A percentile compares a stretch with the other conserved stretches of the same genome.
Conservation (phyloP, 305 asterid genomes). For the Fraxinus paxiana region DNA sequence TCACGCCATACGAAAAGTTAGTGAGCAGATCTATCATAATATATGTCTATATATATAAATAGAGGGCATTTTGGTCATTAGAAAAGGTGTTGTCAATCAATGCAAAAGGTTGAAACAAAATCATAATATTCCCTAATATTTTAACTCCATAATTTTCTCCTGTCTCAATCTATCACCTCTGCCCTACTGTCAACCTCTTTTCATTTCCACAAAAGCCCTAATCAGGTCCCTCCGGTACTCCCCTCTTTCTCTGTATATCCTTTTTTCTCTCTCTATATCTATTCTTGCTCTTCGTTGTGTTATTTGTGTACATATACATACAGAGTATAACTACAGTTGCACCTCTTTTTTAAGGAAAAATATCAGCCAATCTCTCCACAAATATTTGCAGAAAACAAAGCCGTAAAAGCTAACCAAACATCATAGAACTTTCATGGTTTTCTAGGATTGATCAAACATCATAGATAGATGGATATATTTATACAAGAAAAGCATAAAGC, state of each 20-base stretch:
- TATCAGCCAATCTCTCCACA: conserved; percentile 33
- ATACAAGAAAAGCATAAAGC: neutral
- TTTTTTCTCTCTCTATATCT: neutral
- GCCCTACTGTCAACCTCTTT: conserved; percentile 37
- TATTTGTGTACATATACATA: neutral
- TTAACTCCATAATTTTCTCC: conserved; percentile 23
- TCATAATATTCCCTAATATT: conserved; percentile 45
- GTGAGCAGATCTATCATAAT: no score
- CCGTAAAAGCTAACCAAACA: conserved; percentile 38
- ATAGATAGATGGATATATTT: neutral
- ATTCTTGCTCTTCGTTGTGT: neutral
- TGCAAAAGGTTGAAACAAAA: conserved; percentile 46
- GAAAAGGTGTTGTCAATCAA: conserved; percentile 56
- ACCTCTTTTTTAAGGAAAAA: conserved; percentile 38
- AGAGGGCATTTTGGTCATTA: conserved; percentile 39
- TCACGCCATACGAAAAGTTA: neutral
- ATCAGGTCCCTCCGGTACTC: conserved; percentile 31
- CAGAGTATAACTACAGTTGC: conserved; percentile 33
- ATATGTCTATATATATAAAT: no score
- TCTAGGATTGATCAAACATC: conserved; percentile 48
- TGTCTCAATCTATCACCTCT: conserved; percentile 43
- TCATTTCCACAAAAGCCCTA: conserved; percentile 63
- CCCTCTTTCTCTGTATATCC: neutral
- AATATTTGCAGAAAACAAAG: conserved; percentile 36
- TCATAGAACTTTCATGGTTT: conserved; percentile 34